Conservation (phyloP, 108 stramenopile genomes). For the Pelagomonas calceolata region DNA sequence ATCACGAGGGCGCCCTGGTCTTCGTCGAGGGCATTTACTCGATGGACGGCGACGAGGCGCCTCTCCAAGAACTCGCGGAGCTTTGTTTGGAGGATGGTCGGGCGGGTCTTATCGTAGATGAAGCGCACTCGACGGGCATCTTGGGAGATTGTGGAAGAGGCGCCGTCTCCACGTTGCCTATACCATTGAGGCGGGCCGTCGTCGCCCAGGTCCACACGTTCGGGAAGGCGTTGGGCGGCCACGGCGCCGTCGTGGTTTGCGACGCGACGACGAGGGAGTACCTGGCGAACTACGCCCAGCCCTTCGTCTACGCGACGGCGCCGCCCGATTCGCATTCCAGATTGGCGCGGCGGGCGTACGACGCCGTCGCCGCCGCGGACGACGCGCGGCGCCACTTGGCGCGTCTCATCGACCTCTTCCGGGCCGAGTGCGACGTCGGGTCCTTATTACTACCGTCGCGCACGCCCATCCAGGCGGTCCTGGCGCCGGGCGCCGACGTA, state of each 20-base stretch:
- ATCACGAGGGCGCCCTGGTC: constrained; percentile 36
- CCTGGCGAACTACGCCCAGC: constrained; percentile 80
- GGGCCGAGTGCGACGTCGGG: too few relatives aligned
- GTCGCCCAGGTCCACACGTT: constrained; percentile 78
- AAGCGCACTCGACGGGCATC: constrained; percentile 76
- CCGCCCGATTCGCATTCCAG: constrained; percentile 48
- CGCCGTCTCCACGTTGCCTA: constrained; percentile 48
- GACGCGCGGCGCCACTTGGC: background rate
- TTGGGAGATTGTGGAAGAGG: constrained; percentile 57
- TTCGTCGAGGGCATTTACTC: constrained; percentile 89
- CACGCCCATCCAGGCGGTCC: background rate
- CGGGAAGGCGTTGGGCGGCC: constrained; percentile 92
- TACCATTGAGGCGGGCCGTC: constrained; percentile 69
- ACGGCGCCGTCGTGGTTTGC: constrained; percentile 76
- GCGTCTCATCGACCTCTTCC: background rate
- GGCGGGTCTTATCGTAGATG: constrained; percentile 62
- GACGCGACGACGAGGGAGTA: constrained; percentile 54
- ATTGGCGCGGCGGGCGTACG: background rate
- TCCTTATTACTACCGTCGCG: background rate
- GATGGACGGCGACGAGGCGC: constrained; percentile 93
- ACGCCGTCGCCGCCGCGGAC: background rate
- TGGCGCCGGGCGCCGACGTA: background rate
- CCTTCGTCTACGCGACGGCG: constrained; percentile 87
- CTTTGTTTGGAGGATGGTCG: constrained; percentile 46
- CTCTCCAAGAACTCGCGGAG: constrained; percentile 58